These are phyloP conservation scores for Centaurea solstitialis DNA, from an alignment of 129 eudicot genomes.

Conservation along the genomic window DNA sequence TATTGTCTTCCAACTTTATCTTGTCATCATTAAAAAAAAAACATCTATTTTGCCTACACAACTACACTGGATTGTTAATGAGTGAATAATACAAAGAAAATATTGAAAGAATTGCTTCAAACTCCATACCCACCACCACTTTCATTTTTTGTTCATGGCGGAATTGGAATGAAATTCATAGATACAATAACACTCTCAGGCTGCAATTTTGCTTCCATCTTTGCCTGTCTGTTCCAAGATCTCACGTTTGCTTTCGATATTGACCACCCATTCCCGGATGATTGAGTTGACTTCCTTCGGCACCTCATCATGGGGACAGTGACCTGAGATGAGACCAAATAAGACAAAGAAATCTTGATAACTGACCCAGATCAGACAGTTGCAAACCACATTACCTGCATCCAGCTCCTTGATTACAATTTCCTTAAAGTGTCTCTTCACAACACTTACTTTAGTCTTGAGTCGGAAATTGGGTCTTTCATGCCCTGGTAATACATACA, in stretches of 20 bases:
- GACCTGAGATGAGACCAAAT: conserved; percentile 50
- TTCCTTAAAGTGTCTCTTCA: conserved; percentile 62
- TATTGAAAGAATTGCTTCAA: not conserved
- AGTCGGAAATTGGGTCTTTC: conserved; percentile 82
- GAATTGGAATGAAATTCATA: not conserved
- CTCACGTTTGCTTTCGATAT: conserved; percentile 28
- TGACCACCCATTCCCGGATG: conserved; percentile 60
- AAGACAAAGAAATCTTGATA: not conserved
- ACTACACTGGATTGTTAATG: not conserved
- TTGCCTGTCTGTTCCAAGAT: conserved; percentile 9
- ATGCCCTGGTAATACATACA: conserved; percentile 57
- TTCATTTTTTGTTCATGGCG: too few relatives aligned
- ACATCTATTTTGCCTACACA: not conserved
- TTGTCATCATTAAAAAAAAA: too few relatives aligned
- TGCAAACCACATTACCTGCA: conserved; percentile 58
- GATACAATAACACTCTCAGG: conserved; percentile 3
- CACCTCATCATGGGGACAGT: conserved; percentile 92
- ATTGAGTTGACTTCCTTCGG: conserved; percentile 77
- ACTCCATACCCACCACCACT: not conserved
- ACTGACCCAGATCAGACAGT: not conserved
- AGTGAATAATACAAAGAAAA: not conserved
- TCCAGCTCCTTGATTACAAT: conserved; percentile 59
- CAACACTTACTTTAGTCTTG: conserved; percentile 52
- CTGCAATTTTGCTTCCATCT: conserved; percentile 15
- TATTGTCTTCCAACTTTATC: too few relatives aligned